Evolutionary conservation across 345 rosid species (phyloP), one percentile per base, ranked within the genome.

Genomic region (Eucalyptus shirleyi): DNA sequence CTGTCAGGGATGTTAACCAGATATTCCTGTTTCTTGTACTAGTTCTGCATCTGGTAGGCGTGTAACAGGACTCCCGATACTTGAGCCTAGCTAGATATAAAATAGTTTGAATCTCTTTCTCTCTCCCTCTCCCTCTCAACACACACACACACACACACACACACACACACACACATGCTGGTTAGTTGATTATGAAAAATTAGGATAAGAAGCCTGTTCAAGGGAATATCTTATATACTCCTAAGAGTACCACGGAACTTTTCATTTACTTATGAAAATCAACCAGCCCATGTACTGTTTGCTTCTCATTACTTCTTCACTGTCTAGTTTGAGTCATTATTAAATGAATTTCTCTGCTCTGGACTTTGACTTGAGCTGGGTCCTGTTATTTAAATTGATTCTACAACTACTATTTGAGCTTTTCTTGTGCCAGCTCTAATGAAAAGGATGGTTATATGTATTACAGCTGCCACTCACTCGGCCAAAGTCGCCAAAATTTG

Each of bases 381-480:
- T 40, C 85, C 85, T 77, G 85, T 23, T 77, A 40, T 77, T 77
- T 77, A 77, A 23, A 37, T 40, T 77, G 47, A 40, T 77, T 77
- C 85, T 86, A 21, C 37, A 51, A 50, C 45, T 21, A 32, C 88
- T 19, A 32, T 86, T 86, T 5, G 44, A 86, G 65, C 62, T 56
- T 86, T 32, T 47, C 32, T 28, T 86, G 49, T 60, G 50, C 50
- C 65, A 86, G 65, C 17, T 23, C 67, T 17, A 44, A 44, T 55
- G 69, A 69, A 87, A 86, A 42, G 50, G 87, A 28, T 55, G 91
- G 53, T 89, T 88, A 53, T 37, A 86, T 81, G 65, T 83, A 32
- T 91, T 49, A 77, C 94, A 98, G 99, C 90, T 96, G 89, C 99
- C 99, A 24, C 87, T 98, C 93, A 97, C 99, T 90, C 94, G 96